Evolutionary conservation across 768 basidiomycete genomes (phyloP).

Genomic region (Calocybe gangraenosa): DNA sequence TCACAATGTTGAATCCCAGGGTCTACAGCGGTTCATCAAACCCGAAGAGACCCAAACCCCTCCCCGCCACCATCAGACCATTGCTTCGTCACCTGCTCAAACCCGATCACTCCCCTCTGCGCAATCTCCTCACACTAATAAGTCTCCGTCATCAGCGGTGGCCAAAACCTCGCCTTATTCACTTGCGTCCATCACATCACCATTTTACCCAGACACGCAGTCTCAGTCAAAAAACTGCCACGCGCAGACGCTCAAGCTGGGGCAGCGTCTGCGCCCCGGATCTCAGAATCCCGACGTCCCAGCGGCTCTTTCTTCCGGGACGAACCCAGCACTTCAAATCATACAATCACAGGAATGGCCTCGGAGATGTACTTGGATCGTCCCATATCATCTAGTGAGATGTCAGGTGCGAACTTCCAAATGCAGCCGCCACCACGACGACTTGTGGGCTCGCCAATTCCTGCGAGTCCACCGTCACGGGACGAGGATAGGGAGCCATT

Average conservation of each 20-base stretch:
- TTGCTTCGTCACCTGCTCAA: constrained; percentile 20
- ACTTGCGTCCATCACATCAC: constrained; percentile 37
- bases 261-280: constrained; percentile 73
- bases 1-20: constrained; percentile 19
- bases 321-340: constrained; percentile 9
- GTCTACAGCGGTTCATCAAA: constrained; percentile 23
- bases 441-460: constrained; percentile 29
- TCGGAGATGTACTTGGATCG: constrained; percentile 25
- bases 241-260: constrained; percentile 78
- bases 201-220: constrained; percentile 35
- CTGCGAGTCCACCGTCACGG: constrained; percentile 24
- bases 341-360: constrained; percentile 12
- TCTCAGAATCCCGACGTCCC: constrained; percentile 32
- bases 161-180: constrained; percentile 32
- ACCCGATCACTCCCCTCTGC: constrained; percentile 18
- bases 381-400: constrained; percentile 16
- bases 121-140: constrained; percentile 14
- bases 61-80: constrained; percentile 19
- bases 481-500: constrained; percentile 29
- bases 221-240: constrained; percentile 71
- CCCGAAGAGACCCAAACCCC: constrained; percentile 21
- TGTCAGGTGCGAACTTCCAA: constrained; percentile 27
- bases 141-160: constrained; percentile 22
- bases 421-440: constrained; percentile 29
- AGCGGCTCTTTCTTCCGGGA: constrained; percentile 32